Evolutionary conservation across 768 basidiomycete species (phyloP), one percentile per base, ranked within the genome.

Genomic region (Collybiopsis luxurians): DNA sequence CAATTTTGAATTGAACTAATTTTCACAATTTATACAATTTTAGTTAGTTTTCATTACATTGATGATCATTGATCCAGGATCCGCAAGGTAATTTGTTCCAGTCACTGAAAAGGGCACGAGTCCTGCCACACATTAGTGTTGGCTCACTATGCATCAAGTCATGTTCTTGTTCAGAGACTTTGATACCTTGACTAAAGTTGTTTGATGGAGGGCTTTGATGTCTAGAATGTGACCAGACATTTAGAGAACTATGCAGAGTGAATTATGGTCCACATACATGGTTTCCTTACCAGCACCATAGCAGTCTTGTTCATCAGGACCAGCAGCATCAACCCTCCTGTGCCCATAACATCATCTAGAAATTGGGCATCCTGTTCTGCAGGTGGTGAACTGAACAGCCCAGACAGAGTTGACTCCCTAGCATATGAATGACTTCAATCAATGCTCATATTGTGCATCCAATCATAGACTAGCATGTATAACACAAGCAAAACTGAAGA

Each of bases 241-340:
- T 39, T 12, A 31, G 34, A 23, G 44, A 48, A 24, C 19, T 59
- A 51, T 27, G 26, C 55, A 23, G 12, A 13, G 17, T 27, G n/a
- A 48, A 12, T 46, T 24, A 11, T 17, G 9, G 2, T 17, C 30
- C 3, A 10, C 26, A 76, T 89, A 72, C 71, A 95, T 90, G 93
- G 93, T 71, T 95, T 94, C 64, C 84, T 74, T 2, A 84, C 68
- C 53, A 94, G 73, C 3, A 85, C 85, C 83, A 93, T 91, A 15
- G 95, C 84, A 9, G 92, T 92, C 69, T 87, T 90, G 70, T 96
- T 95, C 24, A 89, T 90, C 0, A 93, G 93, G 4, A 87, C 92
- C 42, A 96, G 77, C 10, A 95, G 52, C 0, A 92, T 92, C 24
- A 51, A 40, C 13, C 50, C 50, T 26, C 23, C 19, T 1, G 12